phyloP scores from a whole-genome alignment of 2,329 filamentous ascomycete genomes.

The Hymenoscyphus fructigenus region DNA sequence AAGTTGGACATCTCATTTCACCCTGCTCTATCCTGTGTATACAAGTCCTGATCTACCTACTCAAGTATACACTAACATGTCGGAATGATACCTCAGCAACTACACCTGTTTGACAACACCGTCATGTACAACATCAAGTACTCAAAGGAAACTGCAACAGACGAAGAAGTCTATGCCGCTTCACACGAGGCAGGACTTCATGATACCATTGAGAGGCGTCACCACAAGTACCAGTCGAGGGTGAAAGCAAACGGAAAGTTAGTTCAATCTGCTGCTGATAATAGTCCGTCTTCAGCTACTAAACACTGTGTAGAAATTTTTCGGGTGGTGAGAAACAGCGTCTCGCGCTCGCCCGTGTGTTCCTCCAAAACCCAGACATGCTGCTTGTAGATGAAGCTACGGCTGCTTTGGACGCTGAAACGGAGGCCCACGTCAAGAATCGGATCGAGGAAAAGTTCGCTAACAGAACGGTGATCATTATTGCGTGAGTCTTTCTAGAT shows the following conservation, averaged over 20 bases:
- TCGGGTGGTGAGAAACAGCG: slow-evolving; percentile 87
- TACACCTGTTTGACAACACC: slow-evolving; percentile 93
- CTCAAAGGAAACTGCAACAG: slow-evolving; percentile 74
- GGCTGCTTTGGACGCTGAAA: slow-evolving; percentile 87
- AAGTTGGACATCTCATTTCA: slow-evolving; percentile 48
- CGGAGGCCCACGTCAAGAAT: slow-evolving; percentile 53
- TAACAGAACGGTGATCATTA: background rate
- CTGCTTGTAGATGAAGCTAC: slow-evolving; percentile 97
- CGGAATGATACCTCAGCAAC: slow-evolving; percentile 95
- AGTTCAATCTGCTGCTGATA: slow-evolving; percentile 73
- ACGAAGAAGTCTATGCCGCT: slow-evolving; percentile 71
- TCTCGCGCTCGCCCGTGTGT: slow-evolving; percentile 75
- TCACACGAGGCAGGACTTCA: slow-evolving; percentile 83
- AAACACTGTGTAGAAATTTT: background rate
- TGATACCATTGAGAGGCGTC: slow-evolving; percentile 75
- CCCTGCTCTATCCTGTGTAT: too few species aligned
- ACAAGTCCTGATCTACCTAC: background rate
- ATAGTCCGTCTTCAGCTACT: background rate
- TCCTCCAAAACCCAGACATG: slow-evolving; percentile 85
- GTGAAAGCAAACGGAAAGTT: slow-evolving; percentile 84
- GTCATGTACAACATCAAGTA: slow-evolving; percentile 96
- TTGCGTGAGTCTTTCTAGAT: background rate
- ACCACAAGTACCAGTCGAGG: slow-evolving; percentile 84
- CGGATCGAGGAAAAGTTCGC: background rate
- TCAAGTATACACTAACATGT: slow-evolving; percentile 40